Evolutionary conservation across 169 alveolate genomes (phyloP).

Genomic region (Cryptosporidium tyzzeri): DNA sequence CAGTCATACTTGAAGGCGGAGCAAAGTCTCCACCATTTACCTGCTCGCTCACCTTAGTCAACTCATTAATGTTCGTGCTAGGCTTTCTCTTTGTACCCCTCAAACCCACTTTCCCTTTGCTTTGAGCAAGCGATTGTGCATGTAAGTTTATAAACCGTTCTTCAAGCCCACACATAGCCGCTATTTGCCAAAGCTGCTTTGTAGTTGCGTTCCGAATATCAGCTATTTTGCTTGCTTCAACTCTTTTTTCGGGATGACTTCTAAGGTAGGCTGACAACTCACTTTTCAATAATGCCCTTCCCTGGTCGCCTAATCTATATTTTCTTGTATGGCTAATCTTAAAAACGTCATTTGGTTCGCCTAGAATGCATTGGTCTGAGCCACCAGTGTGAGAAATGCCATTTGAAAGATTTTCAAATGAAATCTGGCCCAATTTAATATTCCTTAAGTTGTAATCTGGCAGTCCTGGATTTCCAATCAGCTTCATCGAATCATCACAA

Average conservation of each 20-base stretch:
- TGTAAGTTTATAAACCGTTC: conserved; percentile 71
- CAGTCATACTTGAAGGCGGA: neutral
- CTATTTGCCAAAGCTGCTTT: conserved; percentile 76
- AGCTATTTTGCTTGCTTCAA: conserved; percentile 69
- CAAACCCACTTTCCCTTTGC: conserved; percentile 33
- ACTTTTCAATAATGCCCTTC: conserved; percentile 71
- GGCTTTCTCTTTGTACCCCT: conserved; percentile 56
- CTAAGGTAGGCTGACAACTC: conserved; percentile 72
- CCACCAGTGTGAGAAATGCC: neutral
- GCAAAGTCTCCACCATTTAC: neutral
- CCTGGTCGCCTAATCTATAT: conserved; percentile 75
- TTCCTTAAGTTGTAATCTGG: neutral
- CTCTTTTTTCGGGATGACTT: conserved; percentile 58
- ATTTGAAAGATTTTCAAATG: neutral
- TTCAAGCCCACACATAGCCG: conserved; percentile 75
- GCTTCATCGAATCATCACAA: conserved; percentile 9
- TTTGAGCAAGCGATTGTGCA: conserved; percentile 74
- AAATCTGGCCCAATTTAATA: neutral
- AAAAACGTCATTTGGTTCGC: conserved; percentile 34
- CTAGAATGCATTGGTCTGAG: neutral
- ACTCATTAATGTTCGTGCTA: neutral
- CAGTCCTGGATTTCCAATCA: neutral
- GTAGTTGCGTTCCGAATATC: conserved; percentile 74
- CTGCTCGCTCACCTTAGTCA: neutral
- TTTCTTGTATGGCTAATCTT: conserved; percentile 60